Evolutionary conservation across 257 asterid species (phyloP).

Genomic region (Phtheirospermum japonicum): DNA sequence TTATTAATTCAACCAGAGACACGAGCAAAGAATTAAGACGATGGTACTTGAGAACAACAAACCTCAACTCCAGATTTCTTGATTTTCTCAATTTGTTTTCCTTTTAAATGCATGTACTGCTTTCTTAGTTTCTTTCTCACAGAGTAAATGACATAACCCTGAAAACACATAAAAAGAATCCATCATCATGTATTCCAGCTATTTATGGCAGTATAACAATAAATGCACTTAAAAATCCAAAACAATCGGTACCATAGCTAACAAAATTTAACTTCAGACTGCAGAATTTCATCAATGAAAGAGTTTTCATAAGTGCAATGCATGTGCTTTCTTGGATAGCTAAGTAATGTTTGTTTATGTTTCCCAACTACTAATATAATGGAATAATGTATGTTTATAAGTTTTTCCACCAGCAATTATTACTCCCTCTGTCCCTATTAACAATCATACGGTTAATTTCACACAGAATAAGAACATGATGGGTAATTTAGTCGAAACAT

Average conservation of each 20-base stretch:
- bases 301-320: background rate
- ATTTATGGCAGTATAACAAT: constrained; percentile 11
- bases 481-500: too few species aligned
- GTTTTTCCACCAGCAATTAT: too few species aligned
- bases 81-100: constrained; percentile 88
- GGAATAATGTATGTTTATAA: too few species aligned
- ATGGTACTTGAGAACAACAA: constrained; percentile 18
- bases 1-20: too few species aligned
- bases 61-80: constrained; percentile 97
- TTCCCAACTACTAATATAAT: too few species aligned
- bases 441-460: too few species aligned
- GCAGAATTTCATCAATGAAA: background rate
- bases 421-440: too few species aligned
- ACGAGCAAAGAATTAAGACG: constrained; percentile 11
- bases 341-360: too few species aligned
- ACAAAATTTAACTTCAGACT: constrained; percentile 10
- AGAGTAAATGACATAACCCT: constrained; percentile 96
- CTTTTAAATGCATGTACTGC: constrained; percentile 78
- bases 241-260: constrained; percentile 2
- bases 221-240: constrained; percentile 2
- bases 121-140: constrained; percentile 88
- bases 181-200: background rate
- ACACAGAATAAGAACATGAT: too few species aligned
- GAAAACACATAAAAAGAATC: constrained; percentile 24
- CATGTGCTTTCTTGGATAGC: constrained; percentile 2